phyloP scores from a whole-genome alignment of 441 rosid genomes.

The Corymbia citriodora region DNA sequence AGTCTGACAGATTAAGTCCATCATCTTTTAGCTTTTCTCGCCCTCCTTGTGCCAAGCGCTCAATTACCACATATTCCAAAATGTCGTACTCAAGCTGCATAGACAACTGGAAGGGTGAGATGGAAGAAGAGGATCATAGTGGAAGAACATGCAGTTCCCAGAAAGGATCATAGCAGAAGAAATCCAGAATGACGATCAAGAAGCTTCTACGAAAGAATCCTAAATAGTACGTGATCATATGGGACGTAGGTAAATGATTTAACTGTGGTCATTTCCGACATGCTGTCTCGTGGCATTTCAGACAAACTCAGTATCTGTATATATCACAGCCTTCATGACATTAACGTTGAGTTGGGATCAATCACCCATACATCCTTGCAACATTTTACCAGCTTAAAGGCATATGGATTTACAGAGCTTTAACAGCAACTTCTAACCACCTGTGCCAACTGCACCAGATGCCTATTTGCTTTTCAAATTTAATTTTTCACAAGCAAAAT shows the following conservation, averaged over 20 bases:
- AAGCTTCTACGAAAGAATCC: neutral
- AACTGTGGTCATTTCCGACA: neutral
- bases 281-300: neutral
- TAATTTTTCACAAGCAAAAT: neutral
- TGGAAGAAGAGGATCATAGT: neutral
- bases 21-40: slow-evolving; percentile 99
- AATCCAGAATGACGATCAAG: neutral
- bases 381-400: neutral
- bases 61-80: slow-evolving; percentile 98
- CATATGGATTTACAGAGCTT: neutral
- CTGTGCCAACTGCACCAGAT: neutral
- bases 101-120: slow-evolving; percentile 3
- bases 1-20: slow-evolving; percentile 97
- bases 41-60: slow-evolving; percentile 93
- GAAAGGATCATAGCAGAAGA: neutral
- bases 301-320: neutral
- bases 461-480: neutral
- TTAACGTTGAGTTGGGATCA: neutral
- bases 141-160: neutral
- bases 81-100: slow-evolving; percentile 97
- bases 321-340: neutral
- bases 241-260: neutral
- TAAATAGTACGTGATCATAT: neutral
- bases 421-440: neutral
- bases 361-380: neutral